Percentiles rank a stretch among this genome's conserved stretches.
Conservation (phyloP, 768 basidiomycete species). For the Auricularia auricula-judae region DNA sequence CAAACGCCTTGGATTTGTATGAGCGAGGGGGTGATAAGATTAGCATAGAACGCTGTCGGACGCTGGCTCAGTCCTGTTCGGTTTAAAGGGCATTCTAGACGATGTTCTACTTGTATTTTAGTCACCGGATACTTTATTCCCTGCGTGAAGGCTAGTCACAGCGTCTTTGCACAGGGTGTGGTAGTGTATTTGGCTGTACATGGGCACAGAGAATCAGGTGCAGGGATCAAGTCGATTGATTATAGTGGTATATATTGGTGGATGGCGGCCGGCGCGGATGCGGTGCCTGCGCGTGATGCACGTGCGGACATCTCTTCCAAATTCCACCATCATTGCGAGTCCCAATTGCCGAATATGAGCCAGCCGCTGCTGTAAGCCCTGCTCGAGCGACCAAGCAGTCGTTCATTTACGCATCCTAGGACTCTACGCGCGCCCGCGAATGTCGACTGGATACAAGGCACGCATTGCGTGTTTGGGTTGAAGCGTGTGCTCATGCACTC, state of each 20-base stretch:
- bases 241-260: too few species aligned
- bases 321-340: not conserved
- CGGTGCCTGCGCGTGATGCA: not conserved
- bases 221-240: too few species aligned
- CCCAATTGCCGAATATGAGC: not conserved
- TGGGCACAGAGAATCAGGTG: too few species aligned
- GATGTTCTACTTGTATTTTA: not conserved
- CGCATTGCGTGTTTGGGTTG: conserved; percentile 11
- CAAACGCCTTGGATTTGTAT: not conserved
- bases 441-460: conserved; percentile 80
- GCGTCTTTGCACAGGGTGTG: not conserved
- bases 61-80: not conserved
- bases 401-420: conserved; percentile 24
- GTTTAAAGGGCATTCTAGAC: not conserved
- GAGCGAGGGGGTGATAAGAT: not conserved
- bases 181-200: not conserved
- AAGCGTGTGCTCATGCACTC: conserved; percentile 1
- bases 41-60: not conserved
- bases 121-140: not conserved
- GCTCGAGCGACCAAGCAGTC: not conserved
- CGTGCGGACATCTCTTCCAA: not conserved
- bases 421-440: conserved; percentile 80
- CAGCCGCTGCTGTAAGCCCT: not conserved
- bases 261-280: not conserved
- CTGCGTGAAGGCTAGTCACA: not conserved